Evolutionary conservation across 805 yeast genomes (phyloP).

Genomic region (Kodamaea restingae): DNA sequence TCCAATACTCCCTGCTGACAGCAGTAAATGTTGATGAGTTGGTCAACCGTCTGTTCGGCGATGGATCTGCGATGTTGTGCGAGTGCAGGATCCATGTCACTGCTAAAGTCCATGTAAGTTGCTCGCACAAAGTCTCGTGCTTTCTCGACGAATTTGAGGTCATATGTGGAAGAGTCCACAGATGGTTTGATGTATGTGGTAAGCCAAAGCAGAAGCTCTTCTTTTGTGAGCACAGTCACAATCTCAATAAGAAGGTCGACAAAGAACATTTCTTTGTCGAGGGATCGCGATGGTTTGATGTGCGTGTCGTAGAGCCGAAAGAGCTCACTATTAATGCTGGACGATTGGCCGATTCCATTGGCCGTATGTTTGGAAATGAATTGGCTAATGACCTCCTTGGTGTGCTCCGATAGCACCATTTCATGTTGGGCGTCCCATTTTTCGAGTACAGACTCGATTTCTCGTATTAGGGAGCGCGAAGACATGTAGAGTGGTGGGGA

Average conservation of each 20-base stretch:
- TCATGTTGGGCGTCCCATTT: constrained; percentile 17
- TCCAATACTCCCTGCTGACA: constrained; percentile 11
- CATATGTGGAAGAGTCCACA: constrained; percentile 55
- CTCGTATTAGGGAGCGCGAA: constrained; percentile 24
- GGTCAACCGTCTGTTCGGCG: neutral
- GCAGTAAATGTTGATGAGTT: neutral
- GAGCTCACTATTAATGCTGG: constrained; percentile 34
- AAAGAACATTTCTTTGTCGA: constrained; percentile 34
- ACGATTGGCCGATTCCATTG: constrained; percentile 23
- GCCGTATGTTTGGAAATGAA: constrained; percentile 24
- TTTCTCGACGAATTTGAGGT: constrained; percentile 32
- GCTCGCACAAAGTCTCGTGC: constrained; percentile 25
- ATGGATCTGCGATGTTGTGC: constrained; percentile 13
- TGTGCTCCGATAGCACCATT: too few species aligned
- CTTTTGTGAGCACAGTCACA: constrained; percentile 26
- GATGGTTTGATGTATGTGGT: constrained; percentile 46
- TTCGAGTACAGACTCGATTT: constrained; percentile 22
- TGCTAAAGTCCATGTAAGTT: constrained; percentile 9
- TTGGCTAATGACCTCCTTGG: constrained; percentile 2
- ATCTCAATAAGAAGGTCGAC: constrained; percentile 34
- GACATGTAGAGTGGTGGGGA: constrained; percentile 19
- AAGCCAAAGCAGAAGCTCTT: constrained; percentile 46
- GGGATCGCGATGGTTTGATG: constrained; percentile 24
- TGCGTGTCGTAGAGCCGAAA: constrained; percentile 29
- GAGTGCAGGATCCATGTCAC: constrained; percentile 22